Base-by-base conservation (phyloP, 305 asterid species). In the Striga hermonthica region DNA sequence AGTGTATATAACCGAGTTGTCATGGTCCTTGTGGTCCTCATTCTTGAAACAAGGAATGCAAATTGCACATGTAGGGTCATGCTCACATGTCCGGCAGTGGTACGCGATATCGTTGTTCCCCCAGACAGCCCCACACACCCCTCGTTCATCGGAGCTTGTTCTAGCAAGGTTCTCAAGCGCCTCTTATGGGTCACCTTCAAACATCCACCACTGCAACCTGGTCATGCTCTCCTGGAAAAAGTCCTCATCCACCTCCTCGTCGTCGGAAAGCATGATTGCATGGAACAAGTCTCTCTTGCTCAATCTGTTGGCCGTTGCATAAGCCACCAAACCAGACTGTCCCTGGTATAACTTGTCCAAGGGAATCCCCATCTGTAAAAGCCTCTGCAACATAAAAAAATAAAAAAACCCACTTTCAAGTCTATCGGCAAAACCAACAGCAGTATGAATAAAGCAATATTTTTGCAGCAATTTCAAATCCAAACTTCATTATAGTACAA, bases 141-240 rank as follows among this genome's bases (percentile, higher is more conserved):
- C 97, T 28, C 81, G 90, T 68, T 81, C 83, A 45, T 84, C 80
- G 60, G 79, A 77, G 76, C 83, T 78, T 77, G 82, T 45, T 60
- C 80, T 68, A 64, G 85, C 80, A 54, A 94, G 83, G 74, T 71
- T 74, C 60, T 80, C 81, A 9, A 94, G 76, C n/a, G 90, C 87
- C 65, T 57, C 43, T n/a, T 71, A 60, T 3, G 96, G 97, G 11
- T 90, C 86, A n/a, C 84, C 84, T 72, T 86, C 91, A 38, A 94
- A 94, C 97, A 94, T 94, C 86, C 90, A 71, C 96, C 99, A 94
- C 72, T 78, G 90, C 82, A 90, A 67, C 99, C 99, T 90, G 44
- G 31, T 40, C 78, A 88, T 68, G 75, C 95, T 82, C 71, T 90
- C 97, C 2, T 41, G 72, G 64, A 76, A 79, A 31, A 72, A 66